Base-by-base conservation (phyloP, 495 filamentous ascomycete species). In the Penicillium cosmopolitanum region DNA sequence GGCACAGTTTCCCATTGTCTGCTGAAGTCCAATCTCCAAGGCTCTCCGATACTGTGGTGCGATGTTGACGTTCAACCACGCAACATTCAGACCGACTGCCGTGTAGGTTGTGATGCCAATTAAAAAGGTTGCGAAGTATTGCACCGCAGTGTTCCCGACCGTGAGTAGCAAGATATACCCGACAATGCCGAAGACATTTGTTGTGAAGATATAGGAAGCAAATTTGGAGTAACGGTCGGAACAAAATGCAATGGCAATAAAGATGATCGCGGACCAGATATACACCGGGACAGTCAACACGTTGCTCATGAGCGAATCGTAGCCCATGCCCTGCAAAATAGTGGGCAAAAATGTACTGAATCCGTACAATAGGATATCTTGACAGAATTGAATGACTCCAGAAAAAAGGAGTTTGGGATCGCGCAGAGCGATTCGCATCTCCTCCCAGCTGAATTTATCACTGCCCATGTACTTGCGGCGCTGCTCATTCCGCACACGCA, bases 331-430 rank as follows among this genome's bases (percentile, higher is more conserved):
- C 47, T 73, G 61, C 51, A 87, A 67, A 46, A 87, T 85, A 1
- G 80, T 79, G 2, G 84, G 85, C 21, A 87, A 57, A 64, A 87
- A 87, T 8, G 82, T 86, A 53, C 75, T 80, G 72, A 85, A 85
- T 34, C 84, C 84, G 53, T 85, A 84, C 7, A 86, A 73, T 21
- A 85, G 72, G 6, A 84, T 82, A 55, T 85, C 80, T 66, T 77
- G 72, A 23, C 77, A 76, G 64, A 86, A 84, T 51, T 83, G 80
- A n/a, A 75, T 77, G 19, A 74, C 63, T 23, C 72, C 75, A 42
- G 76, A 81, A 54, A 79, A 74, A 31, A 69, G 66, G 10, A 79
- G 56, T 50, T 80, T 76, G 11, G 72, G 73, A 52, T 77, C 76
- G 16, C 66, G 65, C 31, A 81, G 57, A 1, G 73, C 82, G 7